phyloP scores from a whole-genome alignment of 2,329 filamentous ascomycete genomes.

The Xylogone sp. region DNA sequence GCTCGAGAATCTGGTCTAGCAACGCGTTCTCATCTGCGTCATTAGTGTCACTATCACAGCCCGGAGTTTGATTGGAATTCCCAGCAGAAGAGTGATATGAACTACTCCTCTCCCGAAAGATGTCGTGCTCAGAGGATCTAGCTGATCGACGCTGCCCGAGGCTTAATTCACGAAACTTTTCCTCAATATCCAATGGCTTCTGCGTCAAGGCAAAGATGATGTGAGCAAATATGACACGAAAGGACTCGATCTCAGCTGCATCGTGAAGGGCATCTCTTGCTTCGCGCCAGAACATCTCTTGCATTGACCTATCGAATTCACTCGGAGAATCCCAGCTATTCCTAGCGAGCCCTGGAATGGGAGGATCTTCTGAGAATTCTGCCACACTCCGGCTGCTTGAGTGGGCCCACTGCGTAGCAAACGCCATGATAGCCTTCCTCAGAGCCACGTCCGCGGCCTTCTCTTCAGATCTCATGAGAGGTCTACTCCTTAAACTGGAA shows the following conservation, averaged over 20 bases:
- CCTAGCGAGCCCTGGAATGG: not conserved
- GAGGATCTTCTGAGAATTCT: constrained; percentile 1
- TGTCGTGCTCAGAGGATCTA: not conserved
- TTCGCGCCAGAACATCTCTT: constrained; percentile 12
- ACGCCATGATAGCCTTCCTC: constrained; percentile 46
- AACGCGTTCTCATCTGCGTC: not conserved
- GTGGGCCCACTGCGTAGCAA: constrained; percentile 48
- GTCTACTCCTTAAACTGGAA: constrained; percentile 34
- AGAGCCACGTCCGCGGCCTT: constrained; percentile 41
- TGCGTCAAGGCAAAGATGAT: constrained; percentile 15
- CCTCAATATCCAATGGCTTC: constrained; percentile 8
- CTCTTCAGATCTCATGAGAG: constrained; percentile 37
- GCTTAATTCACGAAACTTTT: not conserved
- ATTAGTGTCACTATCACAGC: not conserved
- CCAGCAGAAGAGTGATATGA: not conserved
- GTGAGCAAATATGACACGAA: constrained; percentile 15
- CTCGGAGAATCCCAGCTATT: not conserved
- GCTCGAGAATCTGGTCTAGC: constrained; percentile 7
- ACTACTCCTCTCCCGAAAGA: not conserved
- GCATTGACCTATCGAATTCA: constrained; percentile 7
- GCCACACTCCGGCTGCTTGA: constrained; percentile 25
- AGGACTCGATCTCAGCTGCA: constrained; percentile 11
- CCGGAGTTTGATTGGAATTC: not conserved
- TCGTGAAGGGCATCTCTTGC: constrained; percentile 11
- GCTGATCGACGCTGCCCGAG: not conserved